Evolutionary conservation across 2,329 filamentous ascomycete species (phyloP), one percentile per base, ranked within the genome.

Genomic region (Penicillium sp.): DNA sequence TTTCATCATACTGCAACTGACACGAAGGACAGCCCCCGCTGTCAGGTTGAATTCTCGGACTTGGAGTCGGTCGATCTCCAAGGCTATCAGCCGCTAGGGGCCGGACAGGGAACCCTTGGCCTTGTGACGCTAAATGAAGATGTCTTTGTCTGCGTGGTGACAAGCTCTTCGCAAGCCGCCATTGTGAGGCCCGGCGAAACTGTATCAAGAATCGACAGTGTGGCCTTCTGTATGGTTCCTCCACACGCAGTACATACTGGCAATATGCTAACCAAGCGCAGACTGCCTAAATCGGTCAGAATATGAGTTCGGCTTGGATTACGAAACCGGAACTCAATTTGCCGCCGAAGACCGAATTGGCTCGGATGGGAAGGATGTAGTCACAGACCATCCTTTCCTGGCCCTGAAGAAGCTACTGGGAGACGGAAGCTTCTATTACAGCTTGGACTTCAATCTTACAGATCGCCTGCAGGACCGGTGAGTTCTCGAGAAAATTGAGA

Each of bases 351-450:
- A 83, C 34, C 77, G 77, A 36, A 75, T 75, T 55, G 72, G 74
- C 16, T 72, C 75, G 52, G 85, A 87, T 53, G 82, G 87, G 53
- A 83, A 84, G 64, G 91, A 97, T 41, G 78, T 84, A 40, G 75
- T 86, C 24, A 73, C 90, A 29, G 92, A 97, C 67, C 92, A 97
- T 72, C 94, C 94, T 6, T 97, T 93, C 72, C 79, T 91, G 65
- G 90, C 94, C 43, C 75, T 99, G 55, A 92, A 93, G 73, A 97
- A 96, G 79, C 83, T 99, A 36, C 79, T 99, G 52, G 88, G 90
- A 68, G 92, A 95, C 71, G 92, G 93, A 24, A 96, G 89, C 29
- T 99, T 99, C 71, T 99, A 97, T 72, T 99, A 97, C 77, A 97
- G 92, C 70, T 90, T 91, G n/a, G 92, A 97, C 72, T 99, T 99